Base-by-base conservation (phyloP, 768 basidiomycete species). In the Candolleomyces efflorescens region DNA sequence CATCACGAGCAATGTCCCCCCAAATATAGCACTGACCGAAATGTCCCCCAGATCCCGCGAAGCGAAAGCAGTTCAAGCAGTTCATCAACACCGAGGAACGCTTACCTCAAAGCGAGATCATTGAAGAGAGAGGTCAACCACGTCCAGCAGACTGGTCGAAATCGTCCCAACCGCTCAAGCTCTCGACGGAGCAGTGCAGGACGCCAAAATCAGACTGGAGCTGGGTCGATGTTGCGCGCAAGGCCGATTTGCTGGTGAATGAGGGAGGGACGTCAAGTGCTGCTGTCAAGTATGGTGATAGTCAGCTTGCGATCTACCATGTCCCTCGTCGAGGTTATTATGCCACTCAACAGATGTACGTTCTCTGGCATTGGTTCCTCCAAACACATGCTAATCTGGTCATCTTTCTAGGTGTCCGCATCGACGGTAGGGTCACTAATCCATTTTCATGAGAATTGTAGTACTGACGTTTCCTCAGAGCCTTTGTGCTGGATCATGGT, bases 101-200 rank as follows among this genome's bases (percentile, higher is more conserved):
- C 9, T 70, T 68, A 0, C 67, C 72, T 18, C 71, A 73, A 23
- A 73, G 76, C 3, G 87, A 89, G 64, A 65, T 74, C 17, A 78
- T 87, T 56, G 64, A 73, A 5, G 84, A 90, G 66, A 77, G 88
- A 20, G 82, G 83, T 3, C 88, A 90, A 62, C 62, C 68, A 12
- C 77, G 86, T 22, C 86, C 87, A 1, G 85, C 84, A 5, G 79
- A 88, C 58, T 90, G 88, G 88, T 79, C 86, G 1, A 83, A 84
- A 65, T 72, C 74, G 17, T 77, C 76, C 45, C 75, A 81, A 3
- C 67, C 81, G 0, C 69, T 78, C n/a, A 81, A 79, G 56, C 68
- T 86, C 26, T 62, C 68, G 23, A 59, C 67, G 46, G 66, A 71
- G 15, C 67, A 74, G 47, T 62, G 85, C 43, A 55, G 65, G 2